Evolutionary conservation across 805 yeast species (phyloP).

Genomic region (Torulaspora delbrueckii): DNA sequence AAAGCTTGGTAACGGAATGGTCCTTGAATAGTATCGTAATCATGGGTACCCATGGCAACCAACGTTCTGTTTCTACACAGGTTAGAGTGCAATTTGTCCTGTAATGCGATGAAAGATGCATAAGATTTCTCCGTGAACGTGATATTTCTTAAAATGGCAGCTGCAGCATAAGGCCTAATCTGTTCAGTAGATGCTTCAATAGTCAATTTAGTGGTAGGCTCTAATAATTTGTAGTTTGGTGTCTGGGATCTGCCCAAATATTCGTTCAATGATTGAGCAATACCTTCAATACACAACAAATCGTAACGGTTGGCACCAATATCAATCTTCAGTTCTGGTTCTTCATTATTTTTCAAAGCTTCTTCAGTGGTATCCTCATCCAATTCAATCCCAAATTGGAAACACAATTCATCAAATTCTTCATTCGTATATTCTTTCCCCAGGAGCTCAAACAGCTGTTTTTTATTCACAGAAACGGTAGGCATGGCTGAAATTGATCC

Average conservation of each 20-base stretch:
- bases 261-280: constrained; percentile 89
- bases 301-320: constrained; percentile 98
- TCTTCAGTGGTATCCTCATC: constrained; percentile 92
- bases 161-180: constrained; percentile 90
- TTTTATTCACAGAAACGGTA: constrained; percentile 91
- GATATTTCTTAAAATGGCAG: constrained; percentile 85
- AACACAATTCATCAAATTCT: constrained; percentile 95
- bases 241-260: constrained; percentile 65
- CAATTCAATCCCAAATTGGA: constrained; percentile 94
- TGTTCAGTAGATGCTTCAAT: constrained; percentile 68
- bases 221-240: constrained; percentile 62
- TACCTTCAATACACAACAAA: constrained; percentile 96
- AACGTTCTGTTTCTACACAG: constrained; percentile 95
- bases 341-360: constrained; percentile 42
- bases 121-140: constrained; percentile 78
- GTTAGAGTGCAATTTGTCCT: constrained; percentile 92
- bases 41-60: constrained; percentile 99
- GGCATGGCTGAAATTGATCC: constrained; percentile 56
- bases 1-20: constrained; percentile 88
- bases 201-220: constrained; percentile 62
- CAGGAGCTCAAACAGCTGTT: constrained; percentile 77
- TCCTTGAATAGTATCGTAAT: constrained; percentile 69
- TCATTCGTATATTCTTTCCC: constrained; percentile 70
- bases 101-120: constrained; percentile 91
- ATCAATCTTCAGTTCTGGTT: constrained; percentile 94